Percentiles rank a stretch among this genome's conserved stretches.
phyloP scores from a whole-genome alignment of 768 basidiomycete species.

The Phylloporus arenicola region DNA sequence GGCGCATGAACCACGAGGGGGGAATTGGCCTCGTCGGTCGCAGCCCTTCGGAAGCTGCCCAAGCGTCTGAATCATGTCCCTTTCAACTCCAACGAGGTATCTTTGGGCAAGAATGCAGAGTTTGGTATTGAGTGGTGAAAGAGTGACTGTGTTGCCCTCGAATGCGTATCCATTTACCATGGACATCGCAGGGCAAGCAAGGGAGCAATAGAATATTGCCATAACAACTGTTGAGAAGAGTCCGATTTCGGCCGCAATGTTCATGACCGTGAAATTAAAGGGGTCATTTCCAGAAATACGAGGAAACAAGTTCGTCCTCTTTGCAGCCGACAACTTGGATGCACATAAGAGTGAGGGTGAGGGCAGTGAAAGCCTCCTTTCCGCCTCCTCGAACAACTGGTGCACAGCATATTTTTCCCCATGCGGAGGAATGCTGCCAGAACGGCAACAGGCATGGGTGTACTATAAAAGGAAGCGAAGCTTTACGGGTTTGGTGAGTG shows the following conservation, averaged over 20 bases:
- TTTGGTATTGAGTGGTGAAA: not conserved
- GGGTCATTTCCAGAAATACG: constrained; percentile 6
- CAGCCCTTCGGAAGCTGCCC: not conserved
- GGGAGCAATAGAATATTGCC: constrained; percentile 1
- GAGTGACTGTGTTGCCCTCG: not conserved
- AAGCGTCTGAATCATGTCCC: not conserved
- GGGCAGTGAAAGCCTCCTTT: not conserved
- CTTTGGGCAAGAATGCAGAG: constrained; percentile 3
- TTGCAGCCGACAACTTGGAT: not conserved
- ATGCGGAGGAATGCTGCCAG: constrained; percentile 8
- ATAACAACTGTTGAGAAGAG: not conserved
- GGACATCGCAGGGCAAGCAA: constrained; percentile 4
- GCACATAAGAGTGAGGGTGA: not conserved
- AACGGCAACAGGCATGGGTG: constrained; percentile 10
- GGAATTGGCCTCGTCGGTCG: not conserved
- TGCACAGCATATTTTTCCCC: constrained; percentile 14
- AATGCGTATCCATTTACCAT: constrained; percentile 11
- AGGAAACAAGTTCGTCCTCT: not conserved
- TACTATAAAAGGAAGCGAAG: constrained; percentile 1
- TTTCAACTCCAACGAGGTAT: not conserved
- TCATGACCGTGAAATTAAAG: constrained; percentile 12
- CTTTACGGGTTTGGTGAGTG: not conserved
- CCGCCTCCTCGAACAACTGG: constrained; percentile 9
- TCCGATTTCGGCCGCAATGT: constrained; percentile 12
- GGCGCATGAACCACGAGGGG: not conserved